Evolutionary conservation across 768 basidiomycete genomes (phyloP).

Genomic region (Coprinopsis marcescibilis): DNA sequence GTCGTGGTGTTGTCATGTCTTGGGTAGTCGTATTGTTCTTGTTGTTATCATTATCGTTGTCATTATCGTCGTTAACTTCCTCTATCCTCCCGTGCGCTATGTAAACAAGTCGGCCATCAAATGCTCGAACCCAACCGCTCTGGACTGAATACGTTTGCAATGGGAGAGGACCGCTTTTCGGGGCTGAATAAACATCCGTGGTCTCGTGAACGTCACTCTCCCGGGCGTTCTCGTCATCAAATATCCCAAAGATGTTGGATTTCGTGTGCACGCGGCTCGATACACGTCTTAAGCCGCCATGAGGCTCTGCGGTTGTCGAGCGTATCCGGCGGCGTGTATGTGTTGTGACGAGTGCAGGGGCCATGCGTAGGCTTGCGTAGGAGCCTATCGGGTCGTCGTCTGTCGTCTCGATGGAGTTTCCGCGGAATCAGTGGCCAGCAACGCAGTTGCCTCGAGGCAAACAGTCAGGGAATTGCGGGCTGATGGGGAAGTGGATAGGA

Average conservation of each 20-base stretch:
- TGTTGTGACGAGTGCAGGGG: too few relatives aligned
- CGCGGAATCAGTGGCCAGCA: slow-evolving; percentile 2
- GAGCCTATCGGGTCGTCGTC: too few relatives aligned
- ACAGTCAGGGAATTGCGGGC: slow-evolving; percentile 15
- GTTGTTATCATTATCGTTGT: slow-evolving; percentile 15
- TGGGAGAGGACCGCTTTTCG: not conserved
- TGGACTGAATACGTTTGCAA: slow-evolving; percentile 16
- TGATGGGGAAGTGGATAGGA: slow-evolving; percentile 9
- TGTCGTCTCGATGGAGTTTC: slow-evolving; percentile 2
- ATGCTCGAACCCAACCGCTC: slow-evolving; percentile 23
- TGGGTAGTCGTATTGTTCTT: slow-evolving; percentile 10
- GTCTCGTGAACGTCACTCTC: not conserved
- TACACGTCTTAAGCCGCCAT: not conserved
- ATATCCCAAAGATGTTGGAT: slow-evolving; percentile 1
- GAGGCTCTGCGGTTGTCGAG: slow-evolving; percentile 1
- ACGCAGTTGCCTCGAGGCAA: slow-evolving; percentile 5
- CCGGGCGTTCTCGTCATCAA: not conserved
- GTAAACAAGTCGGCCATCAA: slow-evolving; percentile 17
- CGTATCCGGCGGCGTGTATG: slow-evolving; percentile 2
- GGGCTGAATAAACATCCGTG: not conserved
- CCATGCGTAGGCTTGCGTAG: too few relatives aligned
- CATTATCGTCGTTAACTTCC: slow-evolving; percentile 21
- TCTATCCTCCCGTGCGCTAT: slow-evolving; percentile 24
- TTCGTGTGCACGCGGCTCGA: not conserved
- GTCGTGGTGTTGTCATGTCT: slow-evolving; percentile 10